Evolutionary conservation across 108 stramenopile genomes (phyloP).

Genomic region (Skeletonema costatum): DNA sequence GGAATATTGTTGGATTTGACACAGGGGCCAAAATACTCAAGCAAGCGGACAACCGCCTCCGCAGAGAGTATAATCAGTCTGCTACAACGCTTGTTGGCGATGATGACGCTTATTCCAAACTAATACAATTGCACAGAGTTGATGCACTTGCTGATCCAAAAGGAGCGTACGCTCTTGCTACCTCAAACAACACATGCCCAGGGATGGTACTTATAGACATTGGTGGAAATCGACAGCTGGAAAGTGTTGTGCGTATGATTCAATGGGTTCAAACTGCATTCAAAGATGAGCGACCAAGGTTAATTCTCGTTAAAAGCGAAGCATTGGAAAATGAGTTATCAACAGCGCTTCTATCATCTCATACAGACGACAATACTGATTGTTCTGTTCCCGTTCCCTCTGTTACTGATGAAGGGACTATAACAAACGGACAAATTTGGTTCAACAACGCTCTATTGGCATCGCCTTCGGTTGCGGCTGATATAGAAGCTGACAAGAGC

Average conservation of each 20-base stretch:
- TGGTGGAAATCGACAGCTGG: conserved; percentile 81
- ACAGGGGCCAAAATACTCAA: conserved; percentile 71
- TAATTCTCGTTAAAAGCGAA: conserved; percentile 79
- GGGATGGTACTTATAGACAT: conserved; percentile 79
- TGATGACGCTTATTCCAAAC: conserved; percentile 3
- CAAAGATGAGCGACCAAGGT: conserved; percentile 26
- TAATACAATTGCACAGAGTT: conserved; percentile 36
- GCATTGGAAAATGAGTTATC: conserved; percentile 49
- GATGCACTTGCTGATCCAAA: conserved; percentile 74
- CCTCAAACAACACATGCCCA: conserved; percentile 24
- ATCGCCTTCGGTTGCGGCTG: background rate
- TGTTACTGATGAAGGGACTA: conserved; percentile 16
- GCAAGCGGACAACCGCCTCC: conserved; percentile 17
- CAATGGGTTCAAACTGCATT: conserved; percentile 65
- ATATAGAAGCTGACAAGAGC: conserved; percentile 4
- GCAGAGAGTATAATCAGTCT: conserved; percentile 9
- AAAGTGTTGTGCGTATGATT: conserved; percentile 65
- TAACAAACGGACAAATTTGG: conserved; percentile 36
- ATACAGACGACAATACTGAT: background rate
- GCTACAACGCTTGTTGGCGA: background rate
- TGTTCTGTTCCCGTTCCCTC: conserved; percentile 7
- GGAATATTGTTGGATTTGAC: conserved; percentile 71
- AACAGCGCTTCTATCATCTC: background rate
- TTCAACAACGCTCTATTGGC: conserved; percentile 12
- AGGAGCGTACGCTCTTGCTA: conserved; percentile 36